Conservation (phyloP, 371 early-diverging fungal species). For the Rhizopus arrhizus region DNA sequence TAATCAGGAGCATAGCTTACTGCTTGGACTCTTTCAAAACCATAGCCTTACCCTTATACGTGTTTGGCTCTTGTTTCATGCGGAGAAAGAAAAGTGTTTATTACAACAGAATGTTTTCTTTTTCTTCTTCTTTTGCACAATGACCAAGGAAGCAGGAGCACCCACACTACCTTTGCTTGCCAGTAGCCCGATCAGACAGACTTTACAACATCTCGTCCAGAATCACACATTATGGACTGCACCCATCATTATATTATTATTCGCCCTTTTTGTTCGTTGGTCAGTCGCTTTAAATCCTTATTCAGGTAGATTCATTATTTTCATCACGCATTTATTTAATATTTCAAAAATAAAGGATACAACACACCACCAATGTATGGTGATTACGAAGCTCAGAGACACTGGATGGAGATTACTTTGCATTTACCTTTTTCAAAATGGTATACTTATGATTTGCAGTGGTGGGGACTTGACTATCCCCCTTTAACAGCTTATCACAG, state of each 20-base stretch:
- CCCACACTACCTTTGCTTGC: conserved; percentile 20
- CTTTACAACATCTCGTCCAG: conserved; percentile 26
- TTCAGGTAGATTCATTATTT: conserved; percentile 61
- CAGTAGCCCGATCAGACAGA: conserved; percentile 24
- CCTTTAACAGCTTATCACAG: conserved; percentile 92
- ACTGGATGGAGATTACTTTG: conserved; percentile 94
- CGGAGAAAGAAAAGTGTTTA: background rate
- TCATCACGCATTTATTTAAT: no score
- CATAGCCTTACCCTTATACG: no score
- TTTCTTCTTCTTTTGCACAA: background rate
- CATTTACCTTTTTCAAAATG: conserved; percentile 78
- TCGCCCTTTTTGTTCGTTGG: conserved; percentile 74
- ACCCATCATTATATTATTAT: conserved; percentile 48
- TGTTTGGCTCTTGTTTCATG: background rate
- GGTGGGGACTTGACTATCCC: conserved; percentile 98
- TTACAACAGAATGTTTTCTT: background rate
- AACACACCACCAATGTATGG: conserved; percentile 81
- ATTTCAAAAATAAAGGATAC: conserved; percentile 22
- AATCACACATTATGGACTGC: conserved; percentile 45
- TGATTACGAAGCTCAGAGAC: conserved; percentile 97
- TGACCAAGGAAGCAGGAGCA: conserved; percentile 18
- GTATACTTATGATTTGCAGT: conserved; percentile 85
- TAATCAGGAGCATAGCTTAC: no score
- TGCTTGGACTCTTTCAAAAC: no score
- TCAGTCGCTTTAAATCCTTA: conserved; percentile 72